Evolutionary conservation across 352 stramenopile species (phyloP), one percentile per base, ranked within the genome.

Genomic region (Aphanomyces invadans): DNA sequence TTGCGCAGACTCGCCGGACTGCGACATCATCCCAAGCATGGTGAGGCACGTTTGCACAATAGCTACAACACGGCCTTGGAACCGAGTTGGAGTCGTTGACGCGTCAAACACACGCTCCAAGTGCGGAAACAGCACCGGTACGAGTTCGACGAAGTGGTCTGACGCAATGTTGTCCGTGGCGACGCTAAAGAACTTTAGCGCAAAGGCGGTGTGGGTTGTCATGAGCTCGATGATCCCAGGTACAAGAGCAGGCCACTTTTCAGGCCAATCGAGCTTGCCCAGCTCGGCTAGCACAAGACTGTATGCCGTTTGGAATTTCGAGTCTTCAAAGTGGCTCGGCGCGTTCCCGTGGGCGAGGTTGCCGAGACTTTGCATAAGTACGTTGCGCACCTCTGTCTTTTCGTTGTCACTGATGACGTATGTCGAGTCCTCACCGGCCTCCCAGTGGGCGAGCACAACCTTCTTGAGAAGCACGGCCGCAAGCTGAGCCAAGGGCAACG

Each of bases 1-100:
- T 38, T 70, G 70, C 3, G 60, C 59, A n/a, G 36, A 42, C 55
- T 89, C 89, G 36, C 84, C 84, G n/a, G 89, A 74, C 53, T 90
- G 80, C 4, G 84, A 81, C 54, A 90, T 81, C 74, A 92, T 90
- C n/a, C 82, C 82, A 46, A 90, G 78, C 80, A 90, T 90, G 4
- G 88, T 69, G 21, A 92, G 63, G 63, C 75, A 87, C 71, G 72
- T 89, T 70, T 92, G 79, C 45, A 92, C 81, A 45, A 92, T 89
- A 19, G 80, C 78, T 59, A 81, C 76, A 38, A 90, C 79, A 11
- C 81, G 76, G 3, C 75, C 81, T 42, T 80, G 74, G 7, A 85
- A 78, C 15, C 78, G 73, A 0, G 69, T 67, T 0, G 80, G 70
- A 60, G 89, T 89, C 39, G 86, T 72, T 11, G 68, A 65, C 0